Evolutionary conservation across 1,139 yeast species (phyloP).

Genomic region (Blastobotrys illinoisensis): DNA sequence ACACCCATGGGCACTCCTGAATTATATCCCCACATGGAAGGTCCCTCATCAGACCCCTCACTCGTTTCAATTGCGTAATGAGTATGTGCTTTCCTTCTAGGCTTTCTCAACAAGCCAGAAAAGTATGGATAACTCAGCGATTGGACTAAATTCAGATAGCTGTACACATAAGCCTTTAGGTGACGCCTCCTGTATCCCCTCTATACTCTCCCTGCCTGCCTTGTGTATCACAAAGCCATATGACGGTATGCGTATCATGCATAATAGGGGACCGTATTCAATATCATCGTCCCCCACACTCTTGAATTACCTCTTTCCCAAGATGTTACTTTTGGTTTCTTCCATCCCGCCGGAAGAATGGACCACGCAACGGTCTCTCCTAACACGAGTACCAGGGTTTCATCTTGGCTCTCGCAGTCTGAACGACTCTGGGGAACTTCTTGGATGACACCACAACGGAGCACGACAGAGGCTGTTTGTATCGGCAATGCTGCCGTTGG

Average conservation of each 20-base stretch:
- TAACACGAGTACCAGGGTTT: neutral
- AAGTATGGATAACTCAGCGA: no score
- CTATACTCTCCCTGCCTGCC: neutral
- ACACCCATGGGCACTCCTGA: neutral
- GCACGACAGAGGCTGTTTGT: no score
- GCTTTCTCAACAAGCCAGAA: neutral
- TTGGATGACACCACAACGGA: no score
- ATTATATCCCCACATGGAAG: neutral
- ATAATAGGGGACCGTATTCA: neutral
- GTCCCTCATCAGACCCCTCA: neutral
- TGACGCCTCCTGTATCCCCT: neutral
- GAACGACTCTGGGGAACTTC: no score
- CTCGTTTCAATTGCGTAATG: neutral
- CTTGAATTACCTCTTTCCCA: neutral
- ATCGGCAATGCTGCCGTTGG: no score
- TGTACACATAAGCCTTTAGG: neutral
- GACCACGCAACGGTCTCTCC: neutral
- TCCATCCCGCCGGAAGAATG: neutral
- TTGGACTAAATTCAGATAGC: no score
- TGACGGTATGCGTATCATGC: neutral
- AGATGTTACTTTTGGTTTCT: neutral
- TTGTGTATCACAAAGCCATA: neutral
- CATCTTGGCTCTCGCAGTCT: neutral
- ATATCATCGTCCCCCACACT: neutral
- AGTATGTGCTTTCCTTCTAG: neutral